Evolutionary conservation across 345 rosid genomes (phyloP).

Genomic region (Schrenkiella parvula): DNA sequence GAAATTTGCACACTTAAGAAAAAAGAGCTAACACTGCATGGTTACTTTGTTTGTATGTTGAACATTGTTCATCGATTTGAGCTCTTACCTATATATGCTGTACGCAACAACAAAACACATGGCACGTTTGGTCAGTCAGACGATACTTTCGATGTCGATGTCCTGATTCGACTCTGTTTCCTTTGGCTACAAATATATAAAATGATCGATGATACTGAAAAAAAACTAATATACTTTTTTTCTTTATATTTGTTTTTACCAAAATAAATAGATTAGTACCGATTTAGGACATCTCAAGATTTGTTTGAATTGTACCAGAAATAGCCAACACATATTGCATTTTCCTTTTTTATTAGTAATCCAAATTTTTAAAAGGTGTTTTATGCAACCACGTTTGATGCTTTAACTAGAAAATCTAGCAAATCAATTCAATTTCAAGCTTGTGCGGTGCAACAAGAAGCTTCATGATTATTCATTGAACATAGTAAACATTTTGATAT

Average conservation of each 20-base stretch:
- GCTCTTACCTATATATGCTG: conserved; percentile 7
- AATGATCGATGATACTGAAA: neutral
- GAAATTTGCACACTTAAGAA: neutral
- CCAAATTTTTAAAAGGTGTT: conserved; percentile 14
- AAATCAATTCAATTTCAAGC: neutral
- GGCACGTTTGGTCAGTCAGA: conserved; percentile 22
- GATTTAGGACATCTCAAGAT: neutral
- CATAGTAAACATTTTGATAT: neutral
- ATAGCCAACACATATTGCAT: conserved; percentile 18
- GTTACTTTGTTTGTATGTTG: neutral
- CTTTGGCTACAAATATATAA: neutral
- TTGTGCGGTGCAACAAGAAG: conserved; percentile 16
- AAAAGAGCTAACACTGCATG: neutral
- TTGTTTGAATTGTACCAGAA: conserved; percentile 10
- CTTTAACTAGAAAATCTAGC: neutral
- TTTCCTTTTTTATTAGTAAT: neutral
- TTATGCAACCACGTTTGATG: conserved; percentile 25
- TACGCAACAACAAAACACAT: conserved; percentile 24
- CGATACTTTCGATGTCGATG: conserved; percentile 31
- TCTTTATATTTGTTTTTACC: neutral
- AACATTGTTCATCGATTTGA: conserved; percentile 2
- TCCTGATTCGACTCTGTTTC: conserved; percentile 15
- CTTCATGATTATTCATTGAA: neutral
- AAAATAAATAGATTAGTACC: conserved; percentile 1
- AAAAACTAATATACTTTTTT: neutral